Percentiles rank a stretch among this genome's conserved stretches.
phyloP scores from a whole-genome alignment of 1,284 basidiomycete species.

The Lentinula novae-zelandiae region DNA sequence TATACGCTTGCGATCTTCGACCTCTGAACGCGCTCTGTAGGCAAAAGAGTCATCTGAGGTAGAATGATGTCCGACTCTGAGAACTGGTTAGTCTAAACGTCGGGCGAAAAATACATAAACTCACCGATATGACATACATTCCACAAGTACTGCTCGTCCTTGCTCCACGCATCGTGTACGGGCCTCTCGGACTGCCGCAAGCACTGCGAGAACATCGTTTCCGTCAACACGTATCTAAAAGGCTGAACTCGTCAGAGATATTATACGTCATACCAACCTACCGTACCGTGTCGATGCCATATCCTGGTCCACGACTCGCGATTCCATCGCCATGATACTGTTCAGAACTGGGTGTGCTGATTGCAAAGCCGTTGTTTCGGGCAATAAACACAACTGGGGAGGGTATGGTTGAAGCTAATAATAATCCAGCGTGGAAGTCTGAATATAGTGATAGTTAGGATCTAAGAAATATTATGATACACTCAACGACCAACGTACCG shows the following conservation, averaged over 20 bases:
- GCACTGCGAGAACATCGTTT: conserved; percentile 89
- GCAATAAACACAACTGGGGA: conserved; percentile 72
- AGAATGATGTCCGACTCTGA: conserved; percentile 87
- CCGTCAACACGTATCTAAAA: conserved; percentile 64
- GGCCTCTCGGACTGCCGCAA: conserved; percentile 79
- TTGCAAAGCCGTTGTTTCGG: conserved; percentile 92
- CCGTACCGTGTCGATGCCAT: conserved; percentile 86
- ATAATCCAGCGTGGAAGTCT: conserved; percentile 77
- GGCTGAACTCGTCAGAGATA: neutral
- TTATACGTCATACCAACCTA: neutral
- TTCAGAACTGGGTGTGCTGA: conserved; percentile 88
- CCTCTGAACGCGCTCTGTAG: conserved; percentile 82
- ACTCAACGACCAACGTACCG: conserved; percentile 26
- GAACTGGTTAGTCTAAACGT: neutral
- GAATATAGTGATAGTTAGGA: conserved; percentile 6
- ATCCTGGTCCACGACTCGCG: conserved; percentile 88
- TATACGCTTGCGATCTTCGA: conserved; percentile 81
- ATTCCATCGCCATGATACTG: conserved; percentile 95
- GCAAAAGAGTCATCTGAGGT: conserved; percentile 94
- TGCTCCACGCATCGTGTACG: conserved; percentile 73
- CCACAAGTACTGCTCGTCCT: conserved; percentile 82
- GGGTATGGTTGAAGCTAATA: conserved; percentile 73
- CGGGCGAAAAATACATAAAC: conserved; percentile 18
- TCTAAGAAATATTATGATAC: neutral
- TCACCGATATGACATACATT: conserved; percentile 89